Evolutionary conservation across 2,329 filamentous ascomycete genomes (phyloP).

Genomic region (Acrocalymma vagum): DNA sequence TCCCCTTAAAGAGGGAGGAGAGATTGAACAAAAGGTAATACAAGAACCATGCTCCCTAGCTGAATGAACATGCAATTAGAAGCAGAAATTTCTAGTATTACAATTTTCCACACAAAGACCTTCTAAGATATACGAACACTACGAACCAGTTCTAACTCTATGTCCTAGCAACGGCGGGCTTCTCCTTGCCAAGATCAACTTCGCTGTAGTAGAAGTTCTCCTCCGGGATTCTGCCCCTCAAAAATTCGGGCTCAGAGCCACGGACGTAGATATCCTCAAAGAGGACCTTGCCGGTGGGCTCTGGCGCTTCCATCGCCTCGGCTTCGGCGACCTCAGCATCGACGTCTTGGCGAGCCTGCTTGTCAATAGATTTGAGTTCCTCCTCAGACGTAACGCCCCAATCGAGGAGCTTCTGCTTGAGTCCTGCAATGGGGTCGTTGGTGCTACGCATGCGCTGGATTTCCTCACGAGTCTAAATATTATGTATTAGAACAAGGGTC

Average conservation of each 20-base stretch:
- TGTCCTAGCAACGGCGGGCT: slow-evolving; percentile 45
- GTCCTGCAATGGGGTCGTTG: slow-evolving; percentile 95
- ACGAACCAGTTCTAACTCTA: slow-evolving; percentile 4
- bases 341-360: slow-evolving; percentile 85
- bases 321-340: slow-evolving; percentile 90
- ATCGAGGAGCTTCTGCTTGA: slow-evolving; percentile 98
- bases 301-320: slow-evolving; percentile 85
- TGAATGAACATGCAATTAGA: slow-evolving; percentile 22
- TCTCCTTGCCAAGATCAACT: slow-evolving; percentile 50
- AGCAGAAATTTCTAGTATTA: slow-evolving; percentile 35
- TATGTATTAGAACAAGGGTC: slow-evolving; percentile 11
- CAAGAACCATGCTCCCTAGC: slow-evolving; percentile 14
- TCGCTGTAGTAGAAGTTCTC: slow-evolving; percentile 84
- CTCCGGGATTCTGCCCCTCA: slow-evolving; percentile 86
- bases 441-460: slow-evolving; percentile 99
- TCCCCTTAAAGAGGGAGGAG: no score
- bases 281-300: slow-evolving; percentile 80
- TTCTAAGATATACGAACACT: slow-evolving; percentile 2
- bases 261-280: slow-evolving; percentile 96
- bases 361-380: slow-evolving; percentile 95
- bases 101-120: slow-evolving; percentile 21
- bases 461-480: slow-evolving; percentile 82
- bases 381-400: slow-evolving; percentile 93
- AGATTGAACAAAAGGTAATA: no score
- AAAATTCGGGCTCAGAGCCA: slow-evolving; percentile 85